Conservation (phyloP, 257 asterid genomes). For the Ajuga chamaepitys region DNA sequence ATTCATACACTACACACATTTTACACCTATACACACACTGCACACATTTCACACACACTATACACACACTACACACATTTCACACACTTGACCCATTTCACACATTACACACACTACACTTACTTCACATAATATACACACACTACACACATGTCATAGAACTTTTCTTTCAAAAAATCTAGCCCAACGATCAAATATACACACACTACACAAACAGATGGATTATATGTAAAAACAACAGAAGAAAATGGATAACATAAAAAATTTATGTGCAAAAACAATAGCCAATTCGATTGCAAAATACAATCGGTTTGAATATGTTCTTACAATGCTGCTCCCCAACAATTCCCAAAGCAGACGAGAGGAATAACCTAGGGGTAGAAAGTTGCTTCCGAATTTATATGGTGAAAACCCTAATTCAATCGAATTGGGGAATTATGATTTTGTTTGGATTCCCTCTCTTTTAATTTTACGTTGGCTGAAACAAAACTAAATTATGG, state of each 20-base stretch:
- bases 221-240: not conserved
- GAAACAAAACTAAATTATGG: no score
- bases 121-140: no score
- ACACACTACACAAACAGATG: not conserved
- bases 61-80: no score
- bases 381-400: no score
- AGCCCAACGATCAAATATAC: no score
- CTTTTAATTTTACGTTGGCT: not conserved
- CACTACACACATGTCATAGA: no score
- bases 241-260: not conserved
- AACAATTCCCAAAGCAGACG: not conserved
- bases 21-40: no score
- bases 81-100: no score
- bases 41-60: no score
- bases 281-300: not conserved
- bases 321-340: not conserved
- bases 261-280: not conserved
- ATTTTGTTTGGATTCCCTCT: slow-evolving; percentile 9
- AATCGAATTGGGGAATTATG: slow-evolving; percentile 20
- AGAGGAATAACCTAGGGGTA: not conserved
- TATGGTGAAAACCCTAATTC: slow-evolving; percentile 31
- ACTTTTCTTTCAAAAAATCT: no score
- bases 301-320: not conserved
- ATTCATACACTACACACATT: no score
- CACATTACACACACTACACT: no score